Percentiles rank a stretch among this genome's conserved stretches.
These are phyloP conservation scores for Marasmius tenuissimus DNA, from an alignment of 1,284 basidiomycete species.

Conservation along the genomic window DNA sequence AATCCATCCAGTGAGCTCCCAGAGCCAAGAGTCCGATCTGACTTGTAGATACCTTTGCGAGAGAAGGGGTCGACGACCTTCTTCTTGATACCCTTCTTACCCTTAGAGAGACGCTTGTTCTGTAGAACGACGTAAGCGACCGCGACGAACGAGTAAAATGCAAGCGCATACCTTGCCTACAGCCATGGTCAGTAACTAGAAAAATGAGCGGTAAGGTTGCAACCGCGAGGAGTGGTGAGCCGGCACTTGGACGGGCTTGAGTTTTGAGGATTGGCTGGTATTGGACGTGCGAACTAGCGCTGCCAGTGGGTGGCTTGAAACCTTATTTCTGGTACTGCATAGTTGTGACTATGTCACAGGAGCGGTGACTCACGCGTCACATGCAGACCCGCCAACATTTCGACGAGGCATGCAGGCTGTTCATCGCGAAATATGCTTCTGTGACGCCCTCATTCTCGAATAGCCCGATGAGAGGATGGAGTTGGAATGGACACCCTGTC, in stretches of 20 bases:
- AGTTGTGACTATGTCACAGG: conserved; percentile 21
- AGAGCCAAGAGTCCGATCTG: not conserved
- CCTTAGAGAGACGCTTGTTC: conserved; percentile 99
- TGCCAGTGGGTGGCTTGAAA: conserved; percentile 24
- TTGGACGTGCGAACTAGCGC: conserved; percentile 31
- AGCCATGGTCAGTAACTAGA: conserved; percentile 67
- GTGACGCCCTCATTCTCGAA: conserved; percentile 8
- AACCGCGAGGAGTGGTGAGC: conserved; percentile 43
- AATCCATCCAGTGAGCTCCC: conserved; percentile 6
- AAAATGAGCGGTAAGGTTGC: conserved; percentile 39
- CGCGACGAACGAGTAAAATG: not conserved
- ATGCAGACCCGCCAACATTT: conserved; percentile 63
- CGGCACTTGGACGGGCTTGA: conserved; percentile 51
- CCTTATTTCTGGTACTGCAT: conserved; percentile 50
- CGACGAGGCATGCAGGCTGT: conserved; percentile 57
- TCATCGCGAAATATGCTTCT: conserved; percentile 35
- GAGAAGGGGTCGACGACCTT: conserved; percentile 99
- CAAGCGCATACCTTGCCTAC: conserved; percentile 80
- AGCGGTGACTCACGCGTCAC: conserved; percentile 19
- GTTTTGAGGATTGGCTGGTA: conserved; percentile 42
- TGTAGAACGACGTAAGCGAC: conserved; percentile 28
- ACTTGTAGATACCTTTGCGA: conserved; percentile 75
- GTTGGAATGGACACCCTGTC: conserved; percentile 46
- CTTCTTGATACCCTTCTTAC: conserved; percentile 99
- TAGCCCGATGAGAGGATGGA: conserved; percentile 40